A percentile compares a stretch with the other conserved stretches of the same genome.
These are phyloP conservation scores for Suillus cothurnatus DNA, from an alignment of 768 basidiomycete species.

Conservation along the genomic window DNA sequence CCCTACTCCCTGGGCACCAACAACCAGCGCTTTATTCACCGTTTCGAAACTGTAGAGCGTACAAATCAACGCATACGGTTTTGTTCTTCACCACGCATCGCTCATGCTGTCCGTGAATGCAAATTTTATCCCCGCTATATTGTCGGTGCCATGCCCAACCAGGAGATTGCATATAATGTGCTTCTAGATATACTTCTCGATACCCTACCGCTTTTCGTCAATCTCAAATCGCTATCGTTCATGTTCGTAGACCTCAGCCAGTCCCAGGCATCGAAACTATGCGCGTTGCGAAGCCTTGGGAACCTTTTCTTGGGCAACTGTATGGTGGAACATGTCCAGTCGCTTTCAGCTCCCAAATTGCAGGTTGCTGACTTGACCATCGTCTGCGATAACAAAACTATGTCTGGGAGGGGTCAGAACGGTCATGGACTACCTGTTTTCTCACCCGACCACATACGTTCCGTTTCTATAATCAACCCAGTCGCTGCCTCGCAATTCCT, in stretches of 20 bases:
- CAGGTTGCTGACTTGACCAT: constrained; percentile 4
- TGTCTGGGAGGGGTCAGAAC: not conserved
- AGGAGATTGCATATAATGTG: not conserved
- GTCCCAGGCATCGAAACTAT: constrained; percentile 3
- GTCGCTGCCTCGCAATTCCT: not conserved
- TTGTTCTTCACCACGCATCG: constrained; percentile 9
- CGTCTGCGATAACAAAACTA: not conserved
- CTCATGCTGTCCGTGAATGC: constrained; percentile 8
- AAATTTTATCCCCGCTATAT: constrained; percentile 10
- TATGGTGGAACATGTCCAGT: constrained; percentile 2
- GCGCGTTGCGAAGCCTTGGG: constrained; percentile 1
- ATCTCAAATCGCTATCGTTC: constrained; percentile 6
- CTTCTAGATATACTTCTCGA: constrained; percentile 7
- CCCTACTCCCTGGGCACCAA: constrained; percentile 10
- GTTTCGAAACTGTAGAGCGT: constrained; percentile 1
- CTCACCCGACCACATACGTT: constrained; percentile 7
- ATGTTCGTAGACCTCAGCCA: constrained; percentile 11
- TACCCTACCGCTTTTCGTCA: constrained; percentile 8
- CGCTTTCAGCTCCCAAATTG: not conserved
- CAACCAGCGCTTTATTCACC: not conserved
- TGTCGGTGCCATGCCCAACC: constrained; percentile 1
- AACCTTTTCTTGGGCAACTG: constrained; percentile 5
- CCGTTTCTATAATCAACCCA: constrained; percentile 6
- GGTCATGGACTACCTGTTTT: constrained; percentile 5
- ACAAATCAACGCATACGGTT: constrained; percentile 4